These are phyloP conservation scores for Boletus edulis DNA, from an alignment of 768 basidiomycete species.

Conservation along the genomic window DNA sequence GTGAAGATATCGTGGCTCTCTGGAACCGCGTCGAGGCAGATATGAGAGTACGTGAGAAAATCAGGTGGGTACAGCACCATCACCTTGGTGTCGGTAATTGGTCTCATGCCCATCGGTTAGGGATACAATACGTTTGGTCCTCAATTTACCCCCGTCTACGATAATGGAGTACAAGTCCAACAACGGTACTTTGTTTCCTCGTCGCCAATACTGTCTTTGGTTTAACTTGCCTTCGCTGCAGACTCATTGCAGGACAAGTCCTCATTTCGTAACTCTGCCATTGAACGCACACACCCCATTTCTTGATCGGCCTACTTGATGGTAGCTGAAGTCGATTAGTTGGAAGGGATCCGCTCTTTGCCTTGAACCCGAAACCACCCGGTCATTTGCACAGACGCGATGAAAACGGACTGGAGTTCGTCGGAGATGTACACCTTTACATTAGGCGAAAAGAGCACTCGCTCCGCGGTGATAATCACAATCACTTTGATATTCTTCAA, in stretches of 20 bases:
- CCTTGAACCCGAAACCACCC: constrained; percentile 1
- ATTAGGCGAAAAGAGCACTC: neutral
- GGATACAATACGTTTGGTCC: constrained; percentile 73
- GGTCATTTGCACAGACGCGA: neutral
- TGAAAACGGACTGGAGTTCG: constrained; percentile 1
- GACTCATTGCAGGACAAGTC: constrained; percentile 90
- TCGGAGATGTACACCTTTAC: constrained; percentile 17
- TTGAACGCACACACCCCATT: constrained; percentile 40
- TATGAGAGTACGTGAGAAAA: constrained; percentile 70
- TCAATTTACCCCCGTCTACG: constrained; percentile 73
- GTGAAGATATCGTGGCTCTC: constrained; percentile 89
- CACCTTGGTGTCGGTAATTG: constrained; percentile 28
- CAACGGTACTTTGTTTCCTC: constrained; percentile 49
- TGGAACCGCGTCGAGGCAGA: constrained; percentile 90
- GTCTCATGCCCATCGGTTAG: constrained; percentile 37
- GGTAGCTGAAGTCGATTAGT: neutral
- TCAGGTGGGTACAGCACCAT: constrained; percentile 55
- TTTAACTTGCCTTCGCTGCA: constrained; percentile 27
- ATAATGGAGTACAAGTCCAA: constrained; percentile 96
- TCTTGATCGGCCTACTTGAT: constrained; percentile 10
- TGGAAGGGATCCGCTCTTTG: neutral
- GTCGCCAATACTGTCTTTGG: neutral
- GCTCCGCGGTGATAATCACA: neutral
- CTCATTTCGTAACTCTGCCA: constrained; percentile 70
- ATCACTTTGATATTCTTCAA: constrained; percentile 2